Evolutionary conservation across 2,329 filamentous ascomycete genomes (phyloP).

Genomic region (Arthrobotrys sinensis): DNA sequence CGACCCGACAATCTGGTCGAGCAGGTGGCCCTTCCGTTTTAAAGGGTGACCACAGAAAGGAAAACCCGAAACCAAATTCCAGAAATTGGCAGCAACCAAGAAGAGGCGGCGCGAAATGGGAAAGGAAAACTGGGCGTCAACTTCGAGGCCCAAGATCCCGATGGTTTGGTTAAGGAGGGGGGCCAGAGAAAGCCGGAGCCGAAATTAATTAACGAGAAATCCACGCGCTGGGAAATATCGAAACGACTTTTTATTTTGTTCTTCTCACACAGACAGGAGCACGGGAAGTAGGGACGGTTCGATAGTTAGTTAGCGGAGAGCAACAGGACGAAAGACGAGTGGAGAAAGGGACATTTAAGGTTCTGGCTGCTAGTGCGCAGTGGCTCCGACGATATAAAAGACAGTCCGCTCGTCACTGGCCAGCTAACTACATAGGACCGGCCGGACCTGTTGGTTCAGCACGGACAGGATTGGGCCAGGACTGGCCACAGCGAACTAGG

Average conservation of each 20-base stretch:
- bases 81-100: constrained; percentile 35
- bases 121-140: constrained; percentile 34
- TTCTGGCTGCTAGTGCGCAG: constrained; percentile 27
- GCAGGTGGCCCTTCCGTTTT: constrained; percentile 59
- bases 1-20: constrained; percentile 58
- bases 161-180: constrained; percentile 57
- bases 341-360: constrained; percentile 54
- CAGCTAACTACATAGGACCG: constrained; percentile 27
- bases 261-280: constrained; percentile 1
- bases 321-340: constrained; percentile 28
- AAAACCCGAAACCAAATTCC: constrained; percentile 25
- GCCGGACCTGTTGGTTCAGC: constrained; percentile 25
- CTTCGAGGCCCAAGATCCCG: constrained; percentile 42
- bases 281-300: constrained; percentile 10
- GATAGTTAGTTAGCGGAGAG: constrained; percentile 38
- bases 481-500: constrained; percentile 21
- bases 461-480: constrained; percentile 11
- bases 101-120: constrained; percentile 30
- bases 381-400: constrained; percentile 48
- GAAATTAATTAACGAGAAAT: constrained; percentile 48
- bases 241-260: constrained; percentile 5
- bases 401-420: constrained; percentile 33
- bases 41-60: constrained; percentile 51
- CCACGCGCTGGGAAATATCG: constrained; percentile 13
- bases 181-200: constrained; percentile 18